Base-by-base conservation (phyloP, 2,329 filamentous ascomycete species). In the Gremmenia infestans region DNA sequence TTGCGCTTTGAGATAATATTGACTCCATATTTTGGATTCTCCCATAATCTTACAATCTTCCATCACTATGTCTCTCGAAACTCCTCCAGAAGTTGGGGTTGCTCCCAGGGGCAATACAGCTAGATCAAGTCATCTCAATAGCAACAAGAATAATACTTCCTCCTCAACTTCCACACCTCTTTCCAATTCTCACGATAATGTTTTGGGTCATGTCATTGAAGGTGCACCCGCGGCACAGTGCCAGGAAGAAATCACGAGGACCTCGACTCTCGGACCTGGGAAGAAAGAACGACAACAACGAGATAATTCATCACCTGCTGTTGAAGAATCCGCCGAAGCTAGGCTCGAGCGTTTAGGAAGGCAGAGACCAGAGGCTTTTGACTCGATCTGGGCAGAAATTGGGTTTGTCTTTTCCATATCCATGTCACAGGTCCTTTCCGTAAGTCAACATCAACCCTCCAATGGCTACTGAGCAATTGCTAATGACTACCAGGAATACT, bases 381-480 rank as follows among this genome's bases (percentile, higher is more conserved):
- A 68, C 6, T 76, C 76, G 1, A 62, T 73, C 37, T 80, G 76
- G 74, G 70, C 78, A 8, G 83, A 86, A 64, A 61, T 81, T 17
- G 78, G 76, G 7, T 86, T 85, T 65, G 76, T 81, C 61, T 83
- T 85, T 62, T 81, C 81, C 0, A 77, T 85, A 37, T 71, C 80
- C 6, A 81, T 81, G 71, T 81, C 79, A 23, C 81, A 83, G 65
- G 77, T 84, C 23, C 71, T 84, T 42, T 74, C 79, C 15, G 78
- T 79, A 70, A 59, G 74, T 46, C 3, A 14, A 42, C 43, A 6
- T 46, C 2, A 14, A 42, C 43, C 4, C 5, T 37, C 19, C 7
- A 25, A 39, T 37, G 15, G 9, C 37, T 12, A 46, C 46, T 11
- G 39, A 46, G 51, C 5, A 5, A 35, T 39, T 51, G 22, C 55